Evolutionary conservation across 2,329 filamentous ascomycete species (phyloP).

Genomic region (Aaosphaeria pasadenensis): DNA sequence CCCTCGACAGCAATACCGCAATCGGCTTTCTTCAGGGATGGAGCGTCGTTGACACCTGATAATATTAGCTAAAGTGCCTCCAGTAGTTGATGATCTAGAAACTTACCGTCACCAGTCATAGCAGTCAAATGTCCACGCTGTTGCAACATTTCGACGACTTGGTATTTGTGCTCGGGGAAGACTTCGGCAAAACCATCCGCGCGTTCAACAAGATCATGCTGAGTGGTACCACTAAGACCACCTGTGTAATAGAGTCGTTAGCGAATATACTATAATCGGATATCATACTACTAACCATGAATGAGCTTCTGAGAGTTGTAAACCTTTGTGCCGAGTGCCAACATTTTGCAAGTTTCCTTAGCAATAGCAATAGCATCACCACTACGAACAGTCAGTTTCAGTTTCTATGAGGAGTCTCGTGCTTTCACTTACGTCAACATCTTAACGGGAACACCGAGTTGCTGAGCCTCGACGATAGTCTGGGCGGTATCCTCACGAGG

Average conservation of each 20-base stretch:
- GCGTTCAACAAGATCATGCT: constrained; percentile 74
- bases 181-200: constrained; percentile 73
- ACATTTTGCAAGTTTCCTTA: constrained; percentile 80
- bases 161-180: constrained; percentile 74
- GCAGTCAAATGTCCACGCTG: constrained; percentile 70
- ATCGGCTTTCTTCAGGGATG: constrained; percentile 71
- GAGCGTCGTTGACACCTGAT: constrained; percentile 65
- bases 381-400: constrained; percentile 13
- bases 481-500: constrained; percentile 76
- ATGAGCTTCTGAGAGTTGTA: constrained; percentile 78
- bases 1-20: constrained; percentile 73
- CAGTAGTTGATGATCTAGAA: too few relatives aligned
- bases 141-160: constrained; percentile 73
- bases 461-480: constrained; percentile 73
- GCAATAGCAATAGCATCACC: constrained; percentile 77
- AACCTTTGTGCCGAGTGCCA: constrained; percentile 75
- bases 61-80: constrained; percentile 7
- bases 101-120: constrained; percentile 68
- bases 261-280: too few relatives aligned
- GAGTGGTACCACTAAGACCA: constrained; percentile 69
- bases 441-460: constrained; percentile 74
- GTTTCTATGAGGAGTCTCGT: neutral
- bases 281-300: constrained; percentile 48
- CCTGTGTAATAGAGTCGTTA: neutral
- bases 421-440: constrained; percentile 59